These are phyloP conservation scores for Podaxis pistillaris DNA, from an alignment of 768 basidiomycete species.

Conservation along the genomic window DNA sequence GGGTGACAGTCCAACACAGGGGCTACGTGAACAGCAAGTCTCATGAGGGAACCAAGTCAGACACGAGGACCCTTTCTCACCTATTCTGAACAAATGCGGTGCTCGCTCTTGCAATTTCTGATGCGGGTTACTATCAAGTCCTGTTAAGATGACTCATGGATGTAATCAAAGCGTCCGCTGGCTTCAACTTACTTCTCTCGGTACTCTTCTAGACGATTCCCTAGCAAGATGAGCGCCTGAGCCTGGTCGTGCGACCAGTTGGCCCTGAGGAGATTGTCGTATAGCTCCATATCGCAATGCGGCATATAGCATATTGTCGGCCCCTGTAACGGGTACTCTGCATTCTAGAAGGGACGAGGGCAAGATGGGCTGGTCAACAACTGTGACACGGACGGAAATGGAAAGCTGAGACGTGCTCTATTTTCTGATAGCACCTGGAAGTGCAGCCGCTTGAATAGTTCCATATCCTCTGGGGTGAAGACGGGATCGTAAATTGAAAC, in stretches of 20 bases:
- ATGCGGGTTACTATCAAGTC: slow-evolving; percentile 45
- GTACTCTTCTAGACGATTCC: slow-evolving; percentile 67
- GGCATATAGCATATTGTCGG: slow-evolving; percentile 78
- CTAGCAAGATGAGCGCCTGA: slow-evolving; percentile 53
- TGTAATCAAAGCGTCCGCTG: slow-evolving; percentile 12
- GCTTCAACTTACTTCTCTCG: slow-evolving; percentile 52
- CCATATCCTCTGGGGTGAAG: slow-evolving; percentile 60
- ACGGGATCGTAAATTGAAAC: slow-evolving; percentile 70
- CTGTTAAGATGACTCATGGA: slow-evolving; percentile 15
- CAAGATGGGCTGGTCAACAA: not conserved
- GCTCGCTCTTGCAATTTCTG: slow-evolving; percentile 47
- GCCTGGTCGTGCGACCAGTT: slow-evolving; percentile 56
- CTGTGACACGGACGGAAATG: slow-evolving; percentile 13
- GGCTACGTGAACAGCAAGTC: slow-evolving; percentile 30
- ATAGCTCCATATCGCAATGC: slow-evolving; percentile 71
- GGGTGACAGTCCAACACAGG: slow-evolving; percentile 45
- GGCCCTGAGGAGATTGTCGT: slow-evolving; percentile 60
- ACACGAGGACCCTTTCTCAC: slow-evolving; percentile 34
- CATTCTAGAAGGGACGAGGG: slow-evolving; percentile 26
- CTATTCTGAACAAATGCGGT: slow-evolving; percentile 53
- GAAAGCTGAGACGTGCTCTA: slow-evolving; percentile 42
- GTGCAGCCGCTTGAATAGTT: slow-evolving; percentile 46
- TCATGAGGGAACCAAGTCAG: slow-evolving; percentile 15
- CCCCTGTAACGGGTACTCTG: slow-evolving; percentile 28
- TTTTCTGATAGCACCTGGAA: slow-evolving; percentile 39